These are phyloP conservation scores for Strobilomyces confusus DNA, from an alignment of 768 basidiomycete genomes.

Conservation along the genomic window DNA sequence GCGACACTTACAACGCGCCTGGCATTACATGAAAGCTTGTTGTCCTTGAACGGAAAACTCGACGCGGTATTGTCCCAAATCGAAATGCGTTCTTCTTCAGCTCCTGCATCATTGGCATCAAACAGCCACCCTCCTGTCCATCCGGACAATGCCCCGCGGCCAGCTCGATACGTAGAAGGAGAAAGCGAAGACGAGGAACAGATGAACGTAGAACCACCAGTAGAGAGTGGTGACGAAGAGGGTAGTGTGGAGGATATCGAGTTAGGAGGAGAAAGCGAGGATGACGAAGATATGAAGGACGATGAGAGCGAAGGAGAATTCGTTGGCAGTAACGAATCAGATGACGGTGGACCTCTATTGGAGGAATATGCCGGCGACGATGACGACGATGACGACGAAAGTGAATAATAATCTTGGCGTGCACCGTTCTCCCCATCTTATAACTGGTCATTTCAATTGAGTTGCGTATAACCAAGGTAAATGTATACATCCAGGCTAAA, in stretches of 20 bases:
- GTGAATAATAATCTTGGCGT: conserved; percentile 34
- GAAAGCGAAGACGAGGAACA: conserved; percentile 68
- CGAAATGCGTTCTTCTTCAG: conserved; percentile 76
- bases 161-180: conserved; percentile 69
- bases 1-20: conserved; percentile 75
- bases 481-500: background rate
- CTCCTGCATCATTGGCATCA: conserved; percentile 51
- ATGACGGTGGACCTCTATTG: conserved; percentile 36
- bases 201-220: conserved; percentile 55
- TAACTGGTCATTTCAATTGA: background rate
- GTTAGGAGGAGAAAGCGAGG: conserved; percentile 60
- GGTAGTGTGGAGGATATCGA: conserved; percentile 80
- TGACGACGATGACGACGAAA: conserved; percentile 50
- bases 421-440: background rate
- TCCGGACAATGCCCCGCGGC: conserved; percentile 36
- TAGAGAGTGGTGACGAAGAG: conserved; percentile 61
- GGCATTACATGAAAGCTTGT: conserved; percentile 76
- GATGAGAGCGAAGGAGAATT: conserved; percentile 44
- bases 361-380: conserved; percentile 62
- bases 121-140: conserved; percentile 36
- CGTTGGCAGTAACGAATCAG: conserved; percentile 38
- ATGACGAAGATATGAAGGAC: conserved; percentile 44
- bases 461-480: conserved; percentile 1
- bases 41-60: conserved; percentile 82
- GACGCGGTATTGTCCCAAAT: conserved; percentile 95